Evolutionary conservation across 495 filamentous ascomycete genomes (phyloP).

Genomic region (Pseudevernia furfuracea): DNA sequence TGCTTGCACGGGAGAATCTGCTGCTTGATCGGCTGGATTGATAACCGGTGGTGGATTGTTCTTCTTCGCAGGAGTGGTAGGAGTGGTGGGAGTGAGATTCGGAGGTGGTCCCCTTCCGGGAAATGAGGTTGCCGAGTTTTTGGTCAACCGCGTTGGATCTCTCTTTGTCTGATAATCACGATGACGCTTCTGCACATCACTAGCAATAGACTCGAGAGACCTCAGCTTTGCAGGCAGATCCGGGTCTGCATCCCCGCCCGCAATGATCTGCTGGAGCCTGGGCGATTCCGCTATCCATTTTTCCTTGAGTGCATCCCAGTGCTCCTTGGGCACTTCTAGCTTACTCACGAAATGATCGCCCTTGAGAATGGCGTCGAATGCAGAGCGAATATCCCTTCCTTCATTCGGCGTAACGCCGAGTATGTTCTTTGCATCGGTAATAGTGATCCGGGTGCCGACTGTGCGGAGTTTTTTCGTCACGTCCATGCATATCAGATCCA

Average conservation of each 20-base stretch:
- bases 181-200: slow-evolving; percentile 69
- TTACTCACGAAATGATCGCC: slow-evolving; percentile 67
- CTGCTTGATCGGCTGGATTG: slow-evolving; percentile 5
- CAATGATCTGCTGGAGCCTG: slow-evolving; percentile 50
- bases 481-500: slow-evolving; percentile 74
- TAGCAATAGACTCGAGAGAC: slow-evolving; percentile 60
- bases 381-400: slow-evolving; percentile 55
- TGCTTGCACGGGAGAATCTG: slow-evolving; percentile 2
- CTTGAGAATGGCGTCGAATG: slow-evolving; percentile 60
- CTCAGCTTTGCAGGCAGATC: slow-evolving; percentile 50
- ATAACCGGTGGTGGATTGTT: neutral
- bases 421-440: slow-evolving; percentile 64
- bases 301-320: slow-evolving; percentile 62
- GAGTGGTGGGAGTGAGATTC: neutral
- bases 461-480: slow-evolving; percentile 73
- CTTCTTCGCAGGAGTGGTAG: neutral
- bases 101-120: neutral
- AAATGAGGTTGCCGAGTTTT: neutral
- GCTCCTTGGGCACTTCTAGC: slow-evolving; percentile 59
- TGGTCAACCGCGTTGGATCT: slow-evolving; percentile 37
- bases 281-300: slow-evolving; percentile 57
- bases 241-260: slow-evolving; percentile 41
- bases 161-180: slow-evolving; percentile 57
- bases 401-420: slow-evolving; percentile 67
- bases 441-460: slow-evolving; percentile 52